Evolutionary conservation across 1,284 basidiomycete species (phyloP).

Genomic region (Irpex rosettiformis): DNA sequence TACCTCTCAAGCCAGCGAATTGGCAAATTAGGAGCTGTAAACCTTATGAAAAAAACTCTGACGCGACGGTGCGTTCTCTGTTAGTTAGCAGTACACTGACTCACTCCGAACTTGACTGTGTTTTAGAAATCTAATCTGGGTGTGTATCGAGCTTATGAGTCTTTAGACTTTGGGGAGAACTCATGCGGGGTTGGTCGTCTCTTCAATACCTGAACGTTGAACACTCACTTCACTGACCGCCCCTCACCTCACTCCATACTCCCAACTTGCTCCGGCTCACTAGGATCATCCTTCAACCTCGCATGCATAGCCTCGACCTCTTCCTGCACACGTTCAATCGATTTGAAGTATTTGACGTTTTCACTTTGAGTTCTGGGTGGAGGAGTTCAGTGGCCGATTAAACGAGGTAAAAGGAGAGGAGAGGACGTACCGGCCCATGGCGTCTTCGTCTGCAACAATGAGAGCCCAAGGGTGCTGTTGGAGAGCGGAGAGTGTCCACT

Average conservation of each 20-base stretch:
- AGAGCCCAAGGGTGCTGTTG: conserved; percentile 86
- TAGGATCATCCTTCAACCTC: conserved; percentile 30
- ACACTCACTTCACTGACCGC: too few relatives aligned
- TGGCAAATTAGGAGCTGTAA: too few relatives aligned
- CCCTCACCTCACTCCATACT: conserved; percentile 24
- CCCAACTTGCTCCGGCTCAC: conserved; percentile 23
- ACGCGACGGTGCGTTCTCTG: too few relatives aligned
- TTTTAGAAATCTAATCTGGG: too few relatives aligned
- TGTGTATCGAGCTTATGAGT: too few relatives aligned
- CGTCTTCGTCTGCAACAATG: conserved; percentile 85
- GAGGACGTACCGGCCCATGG: conserved; percentile 61
- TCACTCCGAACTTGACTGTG: too few relatives aligned
- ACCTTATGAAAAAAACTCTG: too few relatives aligned
- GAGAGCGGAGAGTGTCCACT: conserved; percentile 84
- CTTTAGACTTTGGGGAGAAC: too few relatives aligned
- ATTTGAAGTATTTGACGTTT: conserved; percentile 93
- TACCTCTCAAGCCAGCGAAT: too few relatives aligned
- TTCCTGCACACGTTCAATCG: conserved; percentile 84
- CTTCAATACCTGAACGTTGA: too few relatives aligned
- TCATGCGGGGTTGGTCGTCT: too few relatives aligned
- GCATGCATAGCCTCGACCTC: conserved; percentile 66
- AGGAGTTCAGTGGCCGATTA: not conserved
- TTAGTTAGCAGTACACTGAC: too few relatives aligned
- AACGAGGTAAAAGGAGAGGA: not conserved
- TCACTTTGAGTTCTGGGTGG: conserved; percentile 65